Evolutionary conservation across 1,139 yeast species (phyloP).

Genomic region (Suhomyces choctaworum): DNA sequence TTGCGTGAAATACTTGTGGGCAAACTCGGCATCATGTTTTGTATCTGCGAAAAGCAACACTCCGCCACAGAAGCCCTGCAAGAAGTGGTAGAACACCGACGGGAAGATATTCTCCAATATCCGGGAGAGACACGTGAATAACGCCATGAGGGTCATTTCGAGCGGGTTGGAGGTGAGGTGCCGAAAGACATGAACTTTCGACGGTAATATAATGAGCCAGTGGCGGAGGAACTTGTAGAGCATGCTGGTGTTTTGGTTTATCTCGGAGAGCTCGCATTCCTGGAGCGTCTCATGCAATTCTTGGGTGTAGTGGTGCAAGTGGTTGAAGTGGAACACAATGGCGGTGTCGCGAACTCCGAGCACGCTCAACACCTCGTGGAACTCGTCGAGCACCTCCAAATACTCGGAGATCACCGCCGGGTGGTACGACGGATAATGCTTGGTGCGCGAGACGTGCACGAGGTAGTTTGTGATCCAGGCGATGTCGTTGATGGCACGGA

Average conservation of each 20-base stretch:
- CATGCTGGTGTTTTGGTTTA: constrained; percentile 13
- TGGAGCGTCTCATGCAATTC: constrained; percentile 11
- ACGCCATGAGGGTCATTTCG: constrained; percentile 20
- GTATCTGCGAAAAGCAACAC: constrained; percentile 15
- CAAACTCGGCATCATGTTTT: constrained; percentile 1
- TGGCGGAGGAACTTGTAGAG: constrained; percentile 25
- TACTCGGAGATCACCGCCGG: constrained; percentile 24
- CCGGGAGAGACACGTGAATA: constrained; percentile 21
- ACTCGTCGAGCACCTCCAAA: constrained; percentile 15
- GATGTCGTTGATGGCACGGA: constrained; percentile 15
- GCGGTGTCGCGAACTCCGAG: constrained; percentile 1
- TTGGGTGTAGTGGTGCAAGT: constrained; percentile 11
- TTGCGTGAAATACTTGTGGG: neutral
- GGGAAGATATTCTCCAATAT: constrained; percentile 31
- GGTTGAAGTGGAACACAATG: constrained; percentile 19
- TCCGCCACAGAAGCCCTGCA: constrained; percentile 29
- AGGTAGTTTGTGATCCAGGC: constrained; percentile 22
- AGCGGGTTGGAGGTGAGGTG: constrained; percentile 18
- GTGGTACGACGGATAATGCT: constrained; percentile 25
- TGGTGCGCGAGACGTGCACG: constrained; percentile 24
- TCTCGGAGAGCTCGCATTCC: constrained; percentile 3
- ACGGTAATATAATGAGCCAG: constrained; percentile 30
- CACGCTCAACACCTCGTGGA: constrained; percentile 9
- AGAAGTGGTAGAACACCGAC: constrained; percentile 22
- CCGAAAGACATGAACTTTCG: constrained; percentile 19